These are phyloP conservation scores for Daldinia sp. DNA, from an alignment of 2,329 filamentous ascomycete species.

Conservation along the genomic window DNA sequence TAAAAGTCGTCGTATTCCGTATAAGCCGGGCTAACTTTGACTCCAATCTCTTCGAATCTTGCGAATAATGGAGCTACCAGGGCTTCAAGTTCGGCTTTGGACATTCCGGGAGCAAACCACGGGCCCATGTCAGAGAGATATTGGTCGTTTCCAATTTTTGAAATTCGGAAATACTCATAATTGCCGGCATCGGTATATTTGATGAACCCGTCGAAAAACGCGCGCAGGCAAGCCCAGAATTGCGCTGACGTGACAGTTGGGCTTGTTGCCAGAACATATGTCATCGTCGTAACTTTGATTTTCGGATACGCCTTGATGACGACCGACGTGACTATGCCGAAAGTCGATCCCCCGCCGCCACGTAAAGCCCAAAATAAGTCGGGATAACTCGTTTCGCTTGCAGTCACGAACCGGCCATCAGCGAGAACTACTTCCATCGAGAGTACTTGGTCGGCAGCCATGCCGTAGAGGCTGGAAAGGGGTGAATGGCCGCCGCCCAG, in stretches of 20 bases:
- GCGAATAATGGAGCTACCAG: conserved; percentile 46
- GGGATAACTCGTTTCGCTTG: conserved; percentile 50
- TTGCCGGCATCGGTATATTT: conserved; percentile 44
- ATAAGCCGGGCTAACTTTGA: conserved; percentile 45
- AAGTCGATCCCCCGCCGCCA: conserved; percentile 55
- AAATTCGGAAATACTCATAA: conserved; percentile 40
- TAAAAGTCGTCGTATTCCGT: conserved; percentile 49
- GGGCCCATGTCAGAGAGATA: conserved; percentile 46
- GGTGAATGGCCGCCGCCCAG: conserved; percentile 63
- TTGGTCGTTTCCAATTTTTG: conserved; percentile 24
- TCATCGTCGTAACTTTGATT: conserved; percentile 48
- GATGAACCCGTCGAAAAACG: conserved; percentile 47
- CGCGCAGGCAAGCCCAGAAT: conserved; percentile 47
- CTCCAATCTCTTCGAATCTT: conserved; percentile 43
- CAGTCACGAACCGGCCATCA: conserved; percentile 53
- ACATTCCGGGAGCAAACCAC: conserved; percentile 49
- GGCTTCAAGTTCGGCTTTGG: conserved; percentile 45
- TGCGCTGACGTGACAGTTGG: conserved; percentile 32
- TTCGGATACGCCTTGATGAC: conserved; percentile 49
- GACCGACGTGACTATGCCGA: conserved; percentile 52
- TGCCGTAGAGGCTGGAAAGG: conserved; percentile 56
- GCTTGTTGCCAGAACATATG: conserved; percentile 42
- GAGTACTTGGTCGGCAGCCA: conserved; percentile 60
- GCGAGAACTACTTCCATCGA: conserved; percentile 57
- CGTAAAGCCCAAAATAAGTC: conserved; percentile 60